Evolutionary conservation across 1,139 yeast genomes (phyloP).

Genomic region (Nematodospora anomalae): DNA sequence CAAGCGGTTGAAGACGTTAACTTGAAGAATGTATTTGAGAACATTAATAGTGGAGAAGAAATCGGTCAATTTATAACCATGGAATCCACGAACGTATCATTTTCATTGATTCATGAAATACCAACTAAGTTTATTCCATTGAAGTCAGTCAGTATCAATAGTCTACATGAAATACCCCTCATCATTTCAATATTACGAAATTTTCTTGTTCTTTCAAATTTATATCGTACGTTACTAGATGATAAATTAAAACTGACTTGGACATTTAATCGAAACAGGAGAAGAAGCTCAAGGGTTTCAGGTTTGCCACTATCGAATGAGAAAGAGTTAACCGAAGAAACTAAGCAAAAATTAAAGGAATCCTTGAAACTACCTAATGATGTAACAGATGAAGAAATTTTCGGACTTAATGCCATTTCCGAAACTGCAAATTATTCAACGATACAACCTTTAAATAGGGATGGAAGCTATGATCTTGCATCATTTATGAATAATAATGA

Average conservation of each 20-base stretch:
- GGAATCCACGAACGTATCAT: constrained; percentile 7
- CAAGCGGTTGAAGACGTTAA: constrained; percentile 1
- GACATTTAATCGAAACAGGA: not conserved
- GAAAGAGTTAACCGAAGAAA: constrained; percentile 21
- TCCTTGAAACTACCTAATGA: constrained; percentile 38
- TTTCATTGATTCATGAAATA: constrained; percentile 12
- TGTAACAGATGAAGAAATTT: constrained; percentile 42
- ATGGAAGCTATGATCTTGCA: constrained; percentile 23
- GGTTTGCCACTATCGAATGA: constrained; percentile 7
- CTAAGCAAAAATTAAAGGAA: constrained; percentile 33
- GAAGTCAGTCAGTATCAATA: constrained; percentile 23
- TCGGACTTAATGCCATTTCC: constrained; percentile 34
- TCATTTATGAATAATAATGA: constrained; percentile 21
- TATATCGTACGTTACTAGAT: constrained; percentile 16
- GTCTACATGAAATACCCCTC: constrained; percentile 25
- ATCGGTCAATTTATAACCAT: constrained; percentile 11
- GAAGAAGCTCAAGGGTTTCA: constrained; percentile 13
- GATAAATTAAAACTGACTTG: constrained; percentile 4
- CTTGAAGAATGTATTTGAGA: constrained; percentile 16
- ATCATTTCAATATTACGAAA: constrained; percentile 35
- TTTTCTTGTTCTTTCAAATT: constrained; percentile 28
- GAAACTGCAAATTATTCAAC: constrained; percentile 22
- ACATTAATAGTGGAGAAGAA: constrained; percentile 23
- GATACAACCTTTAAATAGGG: constrained; percentile 19
- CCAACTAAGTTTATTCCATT: constrained; percentile 21